Percentiles rank a stretch among this genome's conserved stretches.
phyloP scores from a whole-genome alignment of 106 monocot genomes.

The Apostasia shenzhenica region DNA sequence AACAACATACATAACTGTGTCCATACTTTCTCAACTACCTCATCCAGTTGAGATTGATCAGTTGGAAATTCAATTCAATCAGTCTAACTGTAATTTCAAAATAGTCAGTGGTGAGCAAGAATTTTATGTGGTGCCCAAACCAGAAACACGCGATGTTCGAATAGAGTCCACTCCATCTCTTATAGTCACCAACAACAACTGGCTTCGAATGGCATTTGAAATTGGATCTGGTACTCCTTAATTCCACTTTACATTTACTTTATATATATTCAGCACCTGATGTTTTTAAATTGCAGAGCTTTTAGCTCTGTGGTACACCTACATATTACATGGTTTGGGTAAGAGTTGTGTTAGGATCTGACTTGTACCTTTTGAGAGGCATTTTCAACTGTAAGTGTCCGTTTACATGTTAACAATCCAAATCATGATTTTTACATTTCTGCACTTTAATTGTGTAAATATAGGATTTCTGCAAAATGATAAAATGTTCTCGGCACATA shows the following conservation, averaged over 20 bases:
- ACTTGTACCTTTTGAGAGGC: no score
- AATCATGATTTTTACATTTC: no score
- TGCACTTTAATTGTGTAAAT: background rate
- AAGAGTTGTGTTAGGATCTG: background rate
- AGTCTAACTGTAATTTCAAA: slow-evolving; percentile 62
- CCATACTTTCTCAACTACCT: slow-evolving; percentile 78
- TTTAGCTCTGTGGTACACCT: background rate
- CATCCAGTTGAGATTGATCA: slow-evolving; percentile 54
- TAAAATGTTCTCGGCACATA: background rate
- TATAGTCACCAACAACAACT: slow-evolving; percentile 53
- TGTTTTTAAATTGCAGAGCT: background rate
- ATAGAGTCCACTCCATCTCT: slow-evolving; percentile 39
- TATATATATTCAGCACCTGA: background rate
- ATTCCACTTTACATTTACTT: background rate
- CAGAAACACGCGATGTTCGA: slow-evolving; percentile 15
- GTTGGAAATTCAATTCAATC: slow-evolving; percentile 83
- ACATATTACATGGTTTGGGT: background rate
- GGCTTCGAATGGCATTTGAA: slow-evolving; percentile 68
- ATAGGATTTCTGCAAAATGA: background rate
- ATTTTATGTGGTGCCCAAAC: background rate
- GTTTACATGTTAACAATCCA: no score
- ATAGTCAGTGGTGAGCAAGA: slow-evolving; percentile 26
- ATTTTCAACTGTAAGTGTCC: no score
- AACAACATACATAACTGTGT: slow-evolving; percentile 52
- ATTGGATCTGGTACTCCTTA: slow-evolving; percentile 62